Evolutionary conservation across 2,329 filamentous ascomycete genomes (phyloP), one percentile per base, ranked within the genome.

Genomic region (Exophiala sideris): DNA sequence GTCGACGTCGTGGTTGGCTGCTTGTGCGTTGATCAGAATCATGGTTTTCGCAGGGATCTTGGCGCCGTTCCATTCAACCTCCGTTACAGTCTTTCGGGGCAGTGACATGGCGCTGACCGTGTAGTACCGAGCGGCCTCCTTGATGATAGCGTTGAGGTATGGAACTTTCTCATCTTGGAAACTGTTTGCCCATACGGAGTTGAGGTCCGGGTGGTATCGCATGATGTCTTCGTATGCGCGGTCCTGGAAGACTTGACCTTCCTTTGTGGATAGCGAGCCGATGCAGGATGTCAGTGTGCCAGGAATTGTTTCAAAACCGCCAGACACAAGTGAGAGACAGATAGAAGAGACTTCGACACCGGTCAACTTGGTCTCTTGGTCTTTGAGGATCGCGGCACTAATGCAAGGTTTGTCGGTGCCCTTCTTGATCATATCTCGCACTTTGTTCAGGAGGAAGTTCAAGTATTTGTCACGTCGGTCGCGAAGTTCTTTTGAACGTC

Each of bases 21-120:
- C 85, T 66, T 86, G 88, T 1, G 85, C 83, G 60, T 84, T 89
- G 82, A 91, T 84, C 68, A 89, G 86, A 59, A 91, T 86, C 36
- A 85, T 88, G 0, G 86, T 90, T 8, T 85, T 84, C 0, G 86
- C 77, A 0, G 88, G 88, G 44, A 91, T 87, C 2, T 78, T 71
- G 1, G 82, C 76, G 10, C 80, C 81, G 18, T 86, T 74, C 71
- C 84, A 89, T 2, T 81, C 75, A 41, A 91, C 84, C 52, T 86
- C 82, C 47, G 82, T 84, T 60, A 87, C 84, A 38, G 77, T 85
- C 12, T 81, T 81, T 5, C 87, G 75, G 0, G 87, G 87, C 0
- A 91, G 74, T 57, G 81, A 87, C 64, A 91, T 84, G 2, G 87
- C 83, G 56, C 88, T 85, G 34, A 90, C 87, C 2, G 83, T 86